A percentile compares a stretch with the other conserved stretches of the same genome.
These are phyloP conservation scores for Cymbidium sinense DNA, from an alignment of 106 monocot genomes.

Conservation along the genomic window DNA sequence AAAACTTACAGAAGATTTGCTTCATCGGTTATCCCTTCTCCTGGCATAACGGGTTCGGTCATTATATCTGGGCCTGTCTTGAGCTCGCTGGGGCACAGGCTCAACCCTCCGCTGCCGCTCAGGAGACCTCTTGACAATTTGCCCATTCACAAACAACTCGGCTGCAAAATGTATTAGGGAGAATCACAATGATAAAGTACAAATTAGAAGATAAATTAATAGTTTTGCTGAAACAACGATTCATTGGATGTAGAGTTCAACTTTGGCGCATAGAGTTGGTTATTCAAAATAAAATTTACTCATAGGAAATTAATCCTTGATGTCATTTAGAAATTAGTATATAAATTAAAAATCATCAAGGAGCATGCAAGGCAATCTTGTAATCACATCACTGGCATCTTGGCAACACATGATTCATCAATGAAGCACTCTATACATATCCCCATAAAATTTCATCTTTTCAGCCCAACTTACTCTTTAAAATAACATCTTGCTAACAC, in stretches of 20 bases:
- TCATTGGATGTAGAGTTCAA: not conserved
- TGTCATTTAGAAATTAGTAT: not conserved
- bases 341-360: not conserved
- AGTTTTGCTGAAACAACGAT: too few species aligned
- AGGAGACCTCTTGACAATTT: slow-evolving; percentile 89
- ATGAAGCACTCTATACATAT: too few species aligned
- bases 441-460: too few species aligned
- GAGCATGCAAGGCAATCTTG: not conserved
- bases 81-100: slow-evolving; percentile 84
- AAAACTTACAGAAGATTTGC: too few species aligned
- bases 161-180: slow-evolving; percentile 31
- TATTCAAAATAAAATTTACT: not conserved
- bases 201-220: too few species aligned
- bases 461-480: too few species aligned
- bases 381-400: too few species aligned
- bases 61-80: slow-evolving; percentile 88
- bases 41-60: slow-evolving; percentile 87
- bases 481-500: too few species aligned
- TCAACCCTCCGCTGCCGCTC: slow-evolving; percentile 92
- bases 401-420: too few species aligned
- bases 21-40: slow-evolving; percentile 68
- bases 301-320: not conserved
- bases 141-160: slow-evolving; percentile 83
- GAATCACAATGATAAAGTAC: too few species aligned
- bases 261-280: not conserved